Conservation (phyloP, 1,139 yeast species). For the Debaryomyces singareniensis region DNA sequence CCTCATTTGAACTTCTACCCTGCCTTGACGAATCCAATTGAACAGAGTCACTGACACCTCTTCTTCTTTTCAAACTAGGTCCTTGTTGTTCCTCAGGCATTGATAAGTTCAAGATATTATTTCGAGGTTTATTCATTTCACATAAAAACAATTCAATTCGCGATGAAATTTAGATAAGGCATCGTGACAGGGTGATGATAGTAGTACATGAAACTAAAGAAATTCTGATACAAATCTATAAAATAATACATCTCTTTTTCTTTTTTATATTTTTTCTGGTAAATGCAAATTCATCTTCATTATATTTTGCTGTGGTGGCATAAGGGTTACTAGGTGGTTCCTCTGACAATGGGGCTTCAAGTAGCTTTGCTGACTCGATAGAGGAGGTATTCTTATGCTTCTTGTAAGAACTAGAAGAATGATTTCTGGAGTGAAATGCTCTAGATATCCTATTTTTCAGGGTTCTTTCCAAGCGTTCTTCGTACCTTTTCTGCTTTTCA, state of each 20-base stretch:
- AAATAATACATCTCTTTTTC: constrained; percentile 27
- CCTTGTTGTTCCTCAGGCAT: too few relatives aligned
- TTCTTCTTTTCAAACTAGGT: too few relatives aligned
- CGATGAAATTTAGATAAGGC: too few relatives aligned
- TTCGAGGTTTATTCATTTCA: too few relatives aligned
- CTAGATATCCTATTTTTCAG: constrained; percentile 28
- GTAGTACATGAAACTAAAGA: too few relatives aligned
- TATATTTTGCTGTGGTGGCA: constrained; percentile 19
- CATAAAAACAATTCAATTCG: too few relatives aligned
- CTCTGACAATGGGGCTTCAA: constrained; percentile 35
- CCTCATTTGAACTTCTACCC: too few relatives aligned
- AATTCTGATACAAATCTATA: constrained; percentile 20
- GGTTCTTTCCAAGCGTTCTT: constrained; percentile 34
- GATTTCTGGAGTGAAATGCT: constrained; percentile 25
- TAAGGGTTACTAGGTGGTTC: constrained; percentile 13
- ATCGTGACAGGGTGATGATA: too few relatives aligned
- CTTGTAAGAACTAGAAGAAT: constrained; percentile 16
- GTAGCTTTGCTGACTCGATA: constrained; percentile 29
- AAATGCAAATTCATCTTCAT: constrained; percentile 40
- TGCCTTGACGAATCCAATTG: too few relatives aligned
- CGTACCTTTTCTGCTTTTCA: constrained; percentile 27
- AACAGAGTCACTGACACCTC: too few relatives aligned
- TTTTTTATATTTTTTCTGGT: constrained; percentile 27
- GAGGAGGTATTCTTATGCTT: constrained; percentile 33
- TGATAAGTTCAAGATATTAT: too few relatives aligned